These are phyloP conservation scores for Globisporangium solare DNA, from an alignment of 352 stramenopile genomes.

Conservation along the genomic window DNA sequence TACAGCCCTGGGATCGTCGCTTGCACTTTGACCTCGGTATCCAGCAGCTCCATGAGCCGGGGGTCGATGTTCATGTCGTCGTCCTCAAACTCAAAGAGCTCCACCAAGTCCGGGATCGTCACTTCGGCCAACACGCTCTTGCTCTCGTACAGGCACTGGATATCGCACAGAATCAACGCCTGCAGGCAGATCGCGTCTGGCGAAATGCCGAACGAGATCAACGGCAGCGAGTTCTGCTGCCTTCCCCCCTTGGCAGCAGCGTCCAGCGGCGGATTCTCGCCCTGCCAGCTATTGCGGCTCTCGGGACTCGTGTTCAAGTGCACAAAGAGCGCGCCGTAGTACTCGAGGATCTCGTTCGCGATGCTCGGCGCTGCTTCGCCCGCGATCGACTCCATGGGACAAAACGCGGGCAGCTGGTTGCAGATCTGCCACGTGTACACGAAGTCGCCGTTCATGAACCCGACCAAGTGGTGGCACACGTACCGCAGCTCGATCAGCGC, in stretches of 20 bases:
- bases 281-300: constrained; percentile 32
- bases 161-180: constrained; percentile 69
- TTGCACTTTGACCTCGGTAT: constrained; percentile 22
- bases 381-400: constrained; percentile 40
- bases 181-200: constrained; percentile 54
- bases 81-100: constrained; percentile 77
- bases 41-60: constrained; percentile 32
- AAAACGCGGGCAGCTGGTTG: constrained; percentile 48
- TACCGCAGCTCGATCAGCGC: constrained; percentile 79
- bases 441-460: constrained; percentile 52
- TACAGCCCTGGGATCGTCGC: constrained; percentile 13
- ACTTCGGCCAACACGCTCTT: constrained; percentile 66
- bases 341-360: constrained; percentile 73
- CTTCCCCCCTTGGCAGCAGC: neutral
- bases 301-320: constrained; percentile 56
- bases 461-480: constrained; percentile 73
- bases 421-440: constrained; percentile 78
- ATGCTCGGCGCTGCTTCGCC: constrained; percentile 56
- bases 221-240: constrained; percentile 11
- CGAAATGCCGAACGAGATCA: constrained; percentile 37
- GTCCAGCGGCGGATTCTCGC: constrained; percentile 12
- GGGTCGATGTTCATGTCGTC: constrained; percentile 59
- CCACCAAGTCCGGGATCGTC: constrained; percentile 55
- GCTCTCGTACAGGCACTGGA: constrained; percentile 75
- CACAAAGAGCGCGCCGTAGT: constrained; percentile 63